Evolutionary conservation across 805 yeast species (phyloP), one percentile per base, ranked within the genome.

Genomic region (Barnettozyma salicaria): DNA sequence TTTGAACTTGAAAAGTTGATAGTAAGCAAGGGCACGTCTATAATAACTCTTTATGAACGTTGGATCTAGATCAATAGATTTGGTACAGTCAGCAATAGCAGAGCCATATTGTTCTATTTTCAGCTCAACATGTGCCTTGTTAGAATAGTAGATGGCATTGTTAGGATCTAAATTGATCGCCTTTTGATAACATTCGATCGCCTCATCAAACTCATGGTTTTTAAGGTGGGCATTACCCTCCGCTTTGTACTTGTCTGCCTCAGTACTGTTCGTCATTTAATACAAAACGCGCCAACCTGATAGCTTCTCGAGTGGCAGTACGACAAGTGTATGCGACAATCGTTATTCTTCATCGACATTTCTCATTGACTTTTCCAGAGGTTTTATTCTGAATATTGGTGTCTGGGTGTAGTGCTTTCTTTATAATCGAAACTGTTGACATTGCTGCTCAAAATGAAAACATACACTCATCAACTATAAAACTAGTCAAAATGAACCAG

Each of bases 101-200:
- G 76, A 67, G 4, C 96, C 97, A 57, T 81, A 89, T 50, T 80
- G 80, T 57, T 90, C 98, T 39, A 79, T 59, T 52, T 87, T 85
- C 53, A 90, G 76, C 48, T 88, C 80, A 1, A 87, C 95, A 56
- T 87, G 88, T 0, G 97, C 96, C 45, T 96, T 70, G 60, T 90
- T 90, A 8, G 96, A 80, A 55, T 68, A 86, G 44, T 80, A 77
- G 22, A 79, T 70, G 2, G 84, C 75, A 35, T 79, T 78, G 10
- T 24, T 11, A 10, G 70, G 58, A 47, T 80, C 80, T 11, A 80
- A 46, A 20, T 69, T 80, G 24, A 90, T 81, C 7, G 96, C 97
- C 43, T 69, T 57, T 1, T 90, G 72, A 59, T 92, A 90, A 4
- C 67, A 56, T 9, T 71, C 78, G n/a, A 79, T 64, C 7, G 97